A percentile compares a stretch with the other conserved stretches of the same genome.
phyloP scores from a whole-genome alignment of 306 rosid genomes.

The Arachis stenosperma region DNA sequence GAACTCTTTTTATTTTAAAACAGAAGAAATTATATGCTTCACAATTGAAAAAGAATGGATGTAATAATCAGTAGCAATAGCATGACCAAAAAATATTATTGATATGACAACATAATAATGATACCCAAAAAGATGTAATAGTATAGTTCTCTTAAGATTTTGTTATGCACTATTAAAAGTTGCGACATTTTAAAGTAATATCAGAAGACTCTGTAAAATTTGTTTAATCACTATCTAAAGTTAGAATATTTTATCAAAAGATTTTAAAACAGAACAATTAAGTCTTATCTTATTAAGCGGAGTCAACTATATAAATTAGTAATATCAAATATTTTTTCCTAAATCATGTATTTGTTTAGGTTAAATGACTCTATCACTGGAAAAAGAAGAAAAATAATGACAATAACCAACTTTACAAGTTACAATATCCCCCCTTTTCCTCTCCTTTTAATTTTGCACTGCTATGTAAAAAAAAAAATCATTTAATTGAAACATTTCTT shows the following conservation, averaged over 20 bases:
- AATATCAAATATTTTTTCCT: too few relatives aligned
- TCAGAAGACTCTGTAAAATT: constrained; percentile 7
- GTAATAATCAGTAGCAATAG: constrained; percentile 31
- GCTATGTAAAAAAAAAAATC: neutral
- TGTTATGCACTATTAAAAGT: constrained; percentile 2
- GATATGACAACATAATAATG: constrained; percentile 9
- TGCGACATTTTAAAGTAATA: constrained; percentile 24
- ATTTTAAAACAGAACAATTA: neutral
- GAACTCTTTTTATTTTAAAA: neutral
- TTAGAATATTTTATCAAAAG: constrained; percentile 13
- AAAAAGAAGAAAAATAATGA: constrained; percentile 1
- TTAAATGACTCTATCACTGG: constrained; percentile 1
- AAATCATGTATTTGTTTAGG: too few relatives aligned
- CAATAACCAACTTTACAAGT: constrained; percentile 28
- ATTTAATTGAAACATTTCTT: constrained; percentile 9
- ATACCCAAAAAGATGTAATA: constrained; percentile 35
- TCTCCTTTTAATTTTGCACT: neutral
- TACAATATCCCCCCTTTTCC: neutral
- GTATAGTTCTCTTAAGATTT: constrained; percentile 12
- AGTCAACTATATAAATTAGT: too few relatives aligned
- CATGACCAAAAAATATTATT: neutral
- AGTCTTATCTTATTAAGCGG: neutral
- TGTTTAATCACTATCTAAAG: constrained; percentile 11
- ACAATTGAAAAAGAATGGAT: constrained; percentile 21
- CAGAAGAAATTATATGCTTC: constrained; percentile 36